Percentiles rank a stretch among this genome's conserved stretches.
Evolutionary conservation across 345 rosid genomes (phyloP).

Genomic region (Gossypium thurberi): DNA sequence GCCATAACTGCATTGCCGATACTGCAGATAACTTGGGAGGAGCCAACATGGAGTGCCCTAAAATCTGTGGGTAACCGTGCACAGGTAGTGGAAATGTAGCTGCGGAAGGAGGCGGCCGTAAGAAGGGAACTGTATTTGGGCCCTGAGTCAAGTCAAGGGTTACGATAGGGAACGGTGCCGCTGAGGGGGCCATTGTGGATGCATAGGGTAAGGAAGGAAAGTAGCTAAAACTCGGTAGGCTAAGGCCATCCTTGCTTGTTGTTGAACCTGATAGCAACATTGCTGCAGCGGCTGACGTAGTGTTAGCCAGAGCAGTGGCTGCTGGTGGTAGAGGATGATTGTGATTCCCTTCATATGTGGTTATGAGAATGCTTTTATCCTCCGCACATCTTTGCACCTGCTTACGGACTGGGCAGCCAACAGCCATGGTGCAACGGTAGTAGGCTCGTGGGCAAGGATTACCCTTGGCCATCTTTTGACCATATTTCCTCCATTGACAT

Average conservation of each 20-base stretch:
- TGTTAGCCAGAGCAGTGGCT: slow-evolving; percentile 81
- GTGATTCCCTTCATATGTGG: slow-evolving; percentile 95
- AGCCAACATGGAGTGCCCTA: slow-evolving; percentile 30
- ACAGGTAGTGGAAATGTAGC: slow-evolving; percentile 38
- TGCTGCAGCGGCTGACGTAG: slow-evolving; percentile 84
- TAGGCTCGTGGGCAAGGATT: slow-evolving; percentile 87
- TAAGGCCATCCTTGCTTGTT: slow-evolving; percentile 44
- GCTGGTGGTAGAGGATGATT: slow-evolving; percentile 93
- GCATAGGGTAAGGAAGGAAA: slow-evolving; percentile 49
- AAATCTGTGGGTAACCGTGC: slow-evolving; percentile 31
- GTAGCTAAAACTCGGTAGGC: slow-evolving; percentile 29
- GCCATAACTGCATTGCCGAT: slow-evolving; percentile 31
- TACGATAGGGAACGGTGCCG: slow-evolving; percentile 85
- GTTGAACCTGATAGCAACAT: slow-evolving; percentile 84
- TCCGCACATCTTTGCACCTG: slow-evolving; percentile 92
- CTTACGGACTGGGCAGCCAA: slow-evolving; percentile 82
- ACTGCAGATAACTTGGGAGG: slow-evolving; percentile 24
- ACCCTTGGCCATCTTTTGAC: slow-evolving; percentile 77
- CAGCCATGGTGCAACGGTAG: slow-evolving; percentile 80
- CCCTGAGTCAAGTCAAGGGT: slow-evolving; percentile 79
- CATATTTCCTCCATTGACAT: slow-evolving; percentile 86
- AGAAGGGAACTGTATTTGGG: slow-evolving; percentile 36
- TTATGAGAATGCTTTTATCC: slow-evolving; percentile 64
- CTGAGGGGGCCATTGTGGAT: slow-evolving; percentile 73
- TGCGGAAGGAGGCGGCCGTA: slow-evolving; percentile 22